A percentile compares a stretch with the other conserved stretches of the same genome.
Conservation (phyloP, 2,329 filamentous ascomycete genomes). For the Capronia coronata region DNA sequence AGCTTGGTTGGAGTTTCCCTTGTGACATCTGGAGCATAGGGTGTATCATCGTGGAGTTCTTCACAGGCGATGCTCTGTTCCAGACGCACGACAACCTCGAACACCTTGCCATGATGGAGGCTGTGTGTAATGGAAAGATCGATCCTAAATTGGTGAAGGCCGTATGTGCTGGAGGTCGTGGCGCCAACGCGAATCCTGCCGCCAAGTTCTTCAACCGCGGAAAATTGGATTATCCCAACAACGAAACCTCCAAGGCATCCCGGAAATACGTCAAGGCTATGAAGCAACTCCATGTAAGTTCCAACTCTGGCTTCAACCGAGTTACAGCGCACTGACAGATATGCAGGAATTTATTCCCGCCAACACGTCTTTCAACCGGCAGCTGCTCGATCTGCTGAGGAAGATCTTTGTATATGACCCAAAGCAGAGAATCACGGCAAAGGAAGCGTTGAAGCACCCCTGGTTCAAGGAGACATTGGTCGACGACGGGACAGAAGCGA, state of each 20-base stretch:
- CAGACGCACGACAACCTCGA: slow-evolving; percentile 64
- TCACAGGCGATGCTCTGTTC: slow-evolving; percentile 61
- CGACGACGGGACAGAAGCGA: slow-evolving; percentile 60
- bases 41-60: slow-evolving; percentile 63
- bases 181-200: slow-evolving; percentile 47
- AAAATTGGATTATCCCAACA: slow-evolving; percentile 58
- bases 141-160: slow-evolving; percentile 50
- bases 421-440: slow-evolving; percentile 57
- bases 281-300: slow-evolving; percentile 54
- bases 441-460: slow-evolving; percentile 58
- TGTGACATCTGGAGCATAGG: slow-evolving; percentile 66
- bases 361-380: slow-evolving; percentile 54
- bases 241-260: slow-evolving; percentile 57
- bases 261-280: slow-evolving; percentile 63
- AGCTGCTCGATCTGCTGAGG: slow-evolving; percentile 57
- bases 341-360: slow-evolving; percentile 57
- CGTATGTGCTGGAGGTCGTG: slow-evolving; percentile 45
- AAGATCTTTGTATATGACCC: slow-evolving; percentile 63
- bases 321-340: slow-evolving; percentile 24
- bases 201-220: slow-evolving; percentile 53
- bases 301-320: too few species aligned
- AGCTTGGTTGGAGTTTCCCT: slow-evolving; percentile 61
- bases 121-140: slow-evolving; percentile 52
- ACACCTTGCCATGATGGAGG: slow-evolving; percentile 65
- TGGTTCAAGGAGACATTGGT: slow-evolving; percentile 61